These are phyloP conservation scores for Cryptococcus wingfieldii DNA, from an alignment of 1,284 basidiomycete genomes.

Conservation along the genomic window DNA sequence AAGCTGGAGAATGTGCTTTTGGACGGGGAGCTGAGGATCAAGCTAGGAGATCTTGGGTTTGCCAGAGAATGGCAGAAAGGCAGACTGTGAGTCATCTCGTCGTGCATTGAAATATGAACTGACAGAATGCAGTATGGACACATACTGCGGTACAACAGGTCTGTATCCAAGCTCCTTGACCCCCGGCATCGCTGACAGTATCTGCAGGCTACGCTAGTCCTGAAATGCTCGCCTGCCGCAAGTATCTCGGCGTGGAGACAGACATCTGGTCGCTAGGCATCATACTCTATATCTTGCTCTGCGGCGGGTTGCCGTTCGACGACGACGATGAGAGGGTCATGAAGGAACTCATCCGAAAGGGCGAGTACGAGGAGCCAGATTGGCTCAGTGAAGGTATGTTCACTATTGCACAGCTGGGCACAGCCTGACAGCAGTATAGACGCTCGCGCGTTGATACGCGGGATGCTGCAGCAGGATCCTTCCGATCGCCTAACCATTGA, in stretches of 20 bases:
- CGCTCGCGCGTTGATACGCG: slow-evolving; percentile 70
- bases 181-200: slow-evolving; percentile 2
- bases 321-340: slow-evolving; percentile 90
- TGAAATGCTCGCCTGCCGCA: slow-evolving; percentile 86
- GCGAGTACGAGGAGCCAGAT: slow-evolving; percentile 84
- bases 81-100: slow-evolving; percentile 51
- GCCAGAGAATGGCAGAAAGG: slow-evolving; percentile 88
- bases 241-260: slow-evolving; percentile 87
- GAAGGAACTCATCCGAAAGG: slow-evolving; percentile 78
- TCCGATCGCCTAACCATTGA: slow-evolving; percentile 71
- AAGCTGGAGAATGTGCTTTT: slow-evolving; percentile 94
- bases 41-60: slow-evolving; percentile 95
- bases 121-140: slow-evolving; percentile 62
- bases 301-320: slow-evolving; percentile 93
- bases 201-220: slow-evolving; percentile 70
- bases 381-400: slow-evolving; percentile 77
- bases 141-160: slow-evolving; percentile 94
- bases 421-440: slow-evolving; percentile 54
- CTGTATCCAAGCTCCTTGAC: slow-evolving; percentile 31
- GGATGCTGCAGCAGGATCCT: slow-evolving; percentile 76
- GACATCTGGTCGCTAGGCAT: slow-evolving; percentile 97
- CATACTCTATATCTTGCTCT: slow-evolving; percentile 89
- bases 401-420: background rate
- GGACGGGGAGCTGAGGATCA: slow-evolving; percentile 79
- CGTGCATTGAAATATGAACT: background rate